Percentiles rank a stretch among this genome's conserved stretches.
Evolutionary conservation across 2,329 filamentous ascomycete species (phyloP).

Genomic region (Talaromyces sp.): DNA sequence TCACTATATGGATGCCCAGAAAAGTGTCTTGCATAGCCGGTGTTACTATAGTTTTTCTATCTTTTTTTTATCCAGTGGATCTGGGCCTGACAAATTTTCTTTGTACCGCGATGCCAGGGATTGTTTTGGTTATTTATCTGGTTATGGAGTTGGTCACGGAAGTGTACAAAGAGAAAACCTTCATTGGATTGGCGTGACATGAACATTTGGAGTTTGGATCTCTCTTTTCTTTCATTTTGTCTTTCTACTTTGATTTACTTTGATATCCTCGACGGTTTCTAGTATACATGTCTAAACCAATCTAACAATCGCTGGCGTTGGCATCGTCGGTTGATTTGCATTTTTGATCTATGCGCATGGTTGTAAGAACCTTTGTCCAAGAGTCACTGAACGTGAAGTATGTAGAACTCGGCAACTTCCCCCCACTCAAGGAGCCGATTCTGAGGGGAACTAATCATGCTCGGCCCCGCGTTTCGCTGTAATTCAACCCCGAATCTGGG

Average conservation of each 20-base stretch:
- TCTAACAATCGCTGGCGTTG: not conserved
- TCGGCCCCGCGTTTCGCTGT: not conserved
- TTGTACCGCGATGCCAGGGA: not conserved
- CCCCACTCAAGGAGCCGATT: too few species aligned
- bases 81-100: not conserved
- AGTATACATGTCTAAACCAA: not conserved
- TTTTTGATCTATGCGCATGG: too few species aligned
- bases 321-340: not conserved
- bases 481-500: not conserved
- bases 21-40: conserved; percentile 1
- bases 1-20: not conserved
- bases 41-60: conserved; percentile 7
- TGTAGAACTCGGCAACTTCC: too few species aligned
- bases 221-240: conserved; percentile 2
- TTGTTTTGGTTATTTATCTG: not conserved
- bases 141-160: conserved; percentile 9
- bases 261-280: conserved; percentile 6
- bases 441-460: not conserved
- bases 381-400: too few species aligned
- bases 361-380: too few species aligned
- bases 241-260: not conserved
- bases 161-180: conserved; percentile 14
- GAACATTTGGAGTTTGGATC: conserved; percentile 6
- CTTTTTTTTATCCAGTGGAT: conserved; percentile 2
- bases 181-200: conserved; percentile 9